Base-by-base conservation (phyloP, 495 filamentous ascomycete species). In the Paragyromitra xinjiangensis region DNA sequence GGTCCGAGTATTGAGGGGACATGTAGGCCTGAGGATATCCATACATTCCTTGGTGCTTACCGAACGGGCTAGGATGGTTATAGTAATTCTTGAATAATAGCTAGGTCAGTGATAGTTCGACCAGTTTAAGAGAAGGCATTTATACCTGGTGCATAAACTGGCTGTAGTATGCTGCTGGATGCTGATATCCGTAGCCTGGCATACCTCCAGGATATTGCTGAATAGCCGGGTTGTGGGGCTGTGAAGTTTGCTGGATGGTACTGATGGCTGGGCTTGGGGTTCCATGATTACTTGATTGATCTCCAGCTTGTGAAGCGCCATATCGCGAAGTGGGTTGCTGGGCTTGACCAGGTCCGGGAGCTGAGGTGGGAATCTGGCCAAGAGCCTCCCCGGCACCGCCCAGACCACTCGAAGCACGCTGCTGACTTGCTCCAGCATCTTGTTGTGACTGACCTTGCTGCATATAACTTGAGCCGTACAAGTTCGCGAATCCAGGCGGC, bases 181-280 rank as follows among this genome's bases (percentile, higher is more conserved):
- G 81, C 50, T 82, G 81, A 26, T 82, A 80, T 65, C 71, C 71
- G 55, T 81, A 81, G 19, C 50, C 50, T 16, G 76, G 77, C 11
- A 80, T 71, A 29, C 78, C 72, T 70, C 71, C 78, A 58, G 81
- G 81, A 62, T 82, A 83, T 71, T 81, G 74, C 59, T 81, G 78
- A 11, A 81, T 67, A 78, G 64, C 73, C 14, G 79, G 81, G 29
- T 83, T 79, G 58, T 82, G 81, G 16, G 80, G 69, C 34, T 83
- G 81, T 3, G 81, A 76, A 3, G 83, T 80, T 64, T 84, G 85
- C 64, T 90, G 90, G 73, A 91, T 91, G 37, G 85, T 88, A 75
- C 92, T 91, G 68, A 92, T 85, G 48, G 90, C 90, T 29, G 92
- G 93, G 83, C 95, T 95, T 7, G 94, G 94, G 5, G 95, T 97